Evolutionary conservation across 192 early-diverging fungal genomes (phyloP).

Genomic region (Paraglomus brasilianum): DNA sequence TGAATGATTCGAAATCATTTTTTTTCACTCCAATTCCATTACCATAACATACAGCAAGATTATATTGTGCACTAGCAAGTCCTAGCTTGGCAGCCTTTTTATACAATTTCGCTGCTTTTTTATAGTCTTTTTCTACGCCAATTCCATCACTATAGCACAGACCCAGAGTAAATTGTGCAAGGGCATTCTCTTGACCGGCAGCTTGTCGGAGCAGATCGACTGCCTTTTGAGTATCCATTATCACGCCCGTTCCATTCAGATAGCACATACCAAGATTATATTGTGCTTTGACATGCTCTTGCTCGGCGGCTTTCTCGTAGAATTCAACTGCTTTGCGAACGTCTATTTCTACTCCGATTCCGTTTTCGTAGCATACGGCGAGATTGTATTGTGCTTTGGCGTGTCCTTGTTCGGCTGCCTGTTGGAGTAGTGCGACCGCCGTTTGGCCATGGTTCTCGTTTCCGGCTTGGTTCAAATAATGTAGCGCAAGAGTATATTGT

Average conservation of each 20-base stretch:
- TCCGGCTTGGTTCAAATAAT: too few species aligned
- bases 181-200: too few species aligned
- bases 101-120: constrained; percentile 19
- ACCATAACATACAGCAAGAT: constrained; percentile 79
- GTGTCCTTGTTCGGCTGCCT: constrained; percentile 57
- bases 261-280: constrained; percentile 79
- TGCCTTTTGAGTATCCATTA: constrained; percentile 62
- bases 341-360: constrained; percentile 65
- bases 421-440: too few species aligned
- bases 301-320: constrained; percentile 54
- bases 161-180: too few species aligned
- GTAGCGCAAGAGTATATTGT: not conserved
- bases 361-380: constrained; percentile 82
- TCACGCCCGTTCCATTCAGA: constrained; percentile 69
- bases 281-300: constrained; percentile 53
- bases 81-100: not conserved
- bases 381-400: constrained; percentile 61
- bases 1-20: constrained; percentile 63
- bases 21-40: constrained; percentile 70
- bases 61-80: constrained; percentile 45
- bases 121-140: constrained; percentile 9
- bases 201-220: constrained; percentile 36
- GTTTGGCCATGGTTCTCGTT: too few species aligned
- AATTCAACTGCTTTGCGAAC: constrained; percentile 61
- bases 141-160: constrained; percentile 18